Base-by-base conservation (phyloP, 352 stramenopile genomes). In the Globisporangium middletonii region DNA sequence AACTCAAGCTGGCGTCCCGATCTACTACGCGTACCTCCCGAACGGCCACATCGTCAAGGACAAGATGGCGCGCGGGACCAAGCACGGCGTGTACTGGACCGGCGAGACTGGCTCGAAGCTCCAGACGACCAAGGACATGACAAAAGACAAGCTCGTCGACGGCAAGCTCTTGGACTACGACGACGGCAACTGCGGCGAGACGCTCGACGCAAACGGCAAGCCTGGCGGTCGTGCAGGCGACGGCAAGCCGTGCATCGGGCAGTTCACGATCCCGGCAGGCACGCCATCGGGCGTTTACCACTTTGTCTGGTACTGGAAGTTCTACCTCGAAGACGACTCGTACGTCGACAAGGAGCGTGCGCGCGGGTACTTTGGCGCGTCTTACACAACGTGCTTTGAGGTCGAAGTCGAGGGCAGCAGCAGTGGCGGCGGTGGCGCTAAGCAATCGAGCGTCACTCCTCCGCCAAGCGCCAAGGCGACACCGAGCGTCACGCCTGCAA, bases 291-390 rank as follows among this genome's bases (percentile, higher is more conserved):
- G 78, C 15, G 66, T 79, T 42, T 88, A 85, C 64, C 78, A 79
- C 35, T 77, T 86, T 62, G 78, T 88, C 9, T 88, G 78, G 78
- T 86, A 80, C 59, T 88, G 78, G 78, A 84, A 75, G 46, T 88
- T 84, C 59, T 88, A 79, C 62, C 55, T 83, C 5, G 71, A 83
- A 35, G 57, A 85, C 48, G 64, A 69, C 47, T 59, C 57, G 2
- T 88, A 88, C 53, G 65, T 81, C 4, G 77, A 88, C 50, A 70
- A 81, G 50, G 55, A 63, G 4, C 67, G 69, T 33, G 75, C 75
- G 3, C 71, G 67, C 30, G 75, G 77, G 4, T 88, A 88, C 65
- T 86, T 83, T 72, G 78, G 75, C 11, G 78, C 78, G 8, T 73
- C 78, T 7, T 88, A 86, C 55, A 80, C 73, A 45, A 83, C 79